These are phyloP conservation scores for Farysia itapuensis DNA, from an alignment of 1,284 basidiomycete genomes.

Conservation along the genomic window DNA sequence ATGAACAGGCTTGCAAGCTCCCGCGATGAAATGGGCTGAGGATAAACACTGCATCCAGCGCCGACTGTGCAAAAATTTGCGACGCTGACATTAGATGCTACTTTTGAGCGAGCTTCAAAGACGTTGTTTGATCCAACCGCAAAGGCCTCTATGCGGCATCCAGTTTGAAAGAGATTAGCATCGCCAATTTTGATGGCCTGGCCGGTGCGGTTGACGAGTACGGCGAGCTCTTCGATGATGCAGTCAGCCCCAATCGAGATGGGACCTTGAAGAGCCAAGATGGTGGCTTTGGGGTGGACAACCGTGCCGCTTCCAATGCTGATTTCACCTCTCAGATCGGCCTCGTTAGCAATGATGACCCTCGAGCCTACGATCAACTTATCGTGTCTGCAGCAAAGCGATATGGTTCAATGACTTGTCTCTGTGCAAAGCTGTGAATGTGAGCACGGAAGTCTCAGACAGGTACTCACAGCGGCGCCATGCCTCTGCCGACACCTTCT, in stretches of 20 bases:
- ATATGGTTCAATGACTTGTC: too few species aligned
- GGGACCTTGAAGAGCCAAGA: constrained; percentile 81
- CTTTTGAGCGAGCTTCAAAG: constrained; percentile 75
- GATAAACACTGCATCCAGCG: constrained; percentile 66
- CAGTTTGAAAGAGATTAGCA: constrained; percentile 89
- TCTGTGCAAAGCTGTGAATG: too few species aligned
- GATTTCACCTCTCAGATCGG: constrained; percentile 45
- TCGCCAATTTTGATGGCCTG: constrained; percentile 82
- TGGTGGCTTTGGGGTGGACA: constrained; percentile 88
- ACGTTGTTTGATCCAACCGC: constrained; percentile 81
- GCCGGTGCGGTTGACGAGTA: constrained; percentile 75
- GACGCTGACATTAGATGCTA: constrained; percentile 76
- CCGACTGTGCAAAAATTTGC: constrained; percentile 79
- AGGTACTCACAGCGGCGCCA: too few species aligned
- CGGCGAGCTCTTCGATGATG: constrained; percentile 85
- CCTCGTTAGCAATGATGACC: constrained; percentile 42
- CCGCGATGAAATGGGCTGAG: constrained; percentile 3
- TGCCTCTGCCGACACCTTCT: too few species aligned
- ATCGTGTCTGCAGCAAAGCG: constrained; percentile 6
- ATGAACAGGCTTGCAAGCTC: constrained; percentile 1
- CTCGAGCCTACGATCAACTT: constrained; percentile 42
- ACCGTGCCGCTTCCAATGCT: constrained; percentile 65
- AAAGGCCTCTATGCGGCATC: constrained; percentile 83
- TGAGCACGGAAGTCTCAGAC: too few species aligned
- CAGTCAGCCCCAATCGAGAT: constrained; percentile 84